These are phyloP conservation scores for Podaxis rugospora DNA, from an alignment of 768 basidiomycete genomes.

Conservation along the genomic window DNA sequence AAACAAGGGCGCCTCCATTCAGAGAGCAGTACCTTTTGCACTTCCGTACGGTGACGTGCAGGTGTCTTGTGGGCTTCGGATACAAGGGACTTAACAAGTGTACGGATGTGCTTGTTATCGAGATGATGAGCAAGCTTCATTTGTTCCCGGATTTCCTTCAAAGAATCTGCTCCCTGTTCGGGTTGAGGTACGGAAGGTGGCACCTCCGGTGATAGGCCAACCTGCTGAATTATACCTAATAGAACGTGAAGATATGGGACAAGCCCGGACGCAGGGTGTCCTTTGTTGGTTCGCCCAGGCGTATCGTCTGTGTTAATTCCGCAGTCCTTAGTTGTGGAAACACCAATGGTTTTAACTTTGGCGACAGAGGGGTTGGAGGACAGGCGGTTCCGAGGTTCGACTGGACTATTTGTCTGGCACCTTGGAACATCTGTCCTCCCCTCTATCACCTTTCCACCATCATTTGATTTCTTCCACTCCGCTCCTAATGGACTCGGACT, in stretches of 20 bases:
- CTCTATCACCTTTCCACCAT: background rate
- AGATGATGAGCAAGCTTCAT: slow-evolving; percentile 4
- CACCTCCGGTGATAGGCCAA: too few species aligned
- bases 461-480: background rate
- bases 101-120: background rate
- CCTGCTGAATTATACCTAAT: too few species aligned
- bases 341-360: slow-evolving; percentile 26
- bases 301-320: background rate
- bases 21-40: slow-evolving; percentile 15
- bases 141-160: background rate
- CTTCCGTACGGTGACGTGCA: background rate
- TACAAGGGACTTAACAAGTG: slow-evolving; percentile 15
- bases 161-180: background rate
- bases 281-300: background rate
- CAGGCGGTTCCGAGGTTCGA: background rate
- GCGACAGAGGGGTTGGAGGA: slow-evolving; percentile 16
- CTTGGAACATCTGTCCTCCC: background rate
- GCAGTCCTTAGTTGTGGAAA: slow-evolving; percentile 22
- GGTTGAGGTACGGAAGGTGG: background rate
- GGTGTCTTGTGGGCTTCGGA: slow-evolving; percentile 18
- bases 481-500: background rate
- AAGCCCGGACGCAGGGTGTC: background rate
- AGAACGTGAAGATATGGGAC: too few species aligned
- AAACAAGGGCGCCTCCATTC: slow-evolving; percentile 13
- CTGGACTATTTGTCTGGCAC: background rate